Conservation (phyloP, 208 protist species). For the Trypanosoma lewisi region DNA sequence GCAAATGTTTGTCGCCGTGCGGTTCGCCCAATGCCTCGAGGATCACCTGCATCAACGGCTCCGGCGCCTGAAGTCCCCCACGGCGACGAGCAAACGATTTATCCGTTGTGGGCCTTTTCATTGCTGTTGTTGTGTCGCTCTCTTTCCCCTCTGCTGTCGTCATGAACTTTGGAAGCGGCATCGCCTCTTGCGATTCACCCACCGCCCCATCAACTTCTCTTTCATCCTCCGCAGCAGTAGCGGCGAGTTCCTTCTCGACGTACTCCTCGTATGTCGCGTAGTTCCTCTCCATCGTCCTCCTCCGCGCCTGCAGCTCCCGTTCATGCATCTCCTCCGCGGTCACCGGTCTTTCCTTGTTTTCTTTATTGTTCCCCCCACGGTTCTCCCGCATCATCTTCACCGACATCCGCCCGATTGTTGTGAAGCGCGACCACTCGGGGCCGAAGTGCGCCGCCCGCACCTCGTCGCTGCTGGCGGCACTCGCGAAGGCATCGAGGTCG, state of each 20-base stretch:
- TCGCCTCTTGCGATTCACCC: slow-evolving; percentile 28
- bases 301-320: slow-evolving; percentile 36
- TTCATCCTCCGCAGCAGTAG: slow-evolving; percentile 10
- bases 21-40: slow-evolving; percentile 33
- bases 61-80: not conserved
- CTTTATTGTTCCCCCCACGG: too few relatives aligned
- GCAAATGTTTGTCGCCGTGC: slow-evolving; percentile 46
- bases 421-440: slow-evolving; percentile 73
- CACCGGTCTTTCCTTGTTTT: too few relatives aligned
- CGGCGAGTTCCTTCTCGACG: slow-evolving; percentile 45
- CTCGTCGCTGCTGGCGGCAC: slow-evolving; percentile 59
- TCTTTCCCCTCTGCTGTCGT: slow-evolving; percentile 1
- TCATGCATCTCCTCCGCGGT: slow-evolving; percentile 51
- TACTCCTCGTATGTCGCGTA: slow-evolving; percentile 75
- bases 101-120: not conserved
- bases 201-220: slow-evolving; percentile 18
- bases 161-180: slow-evolving; percentile 64
- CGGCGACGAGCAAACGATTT: not conserved
- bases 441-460: slow-evolving; percentile 76
- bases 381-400: slow-evolving; percentile 60
- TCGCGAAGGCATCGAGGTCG: slow-evolving; percentile 58
- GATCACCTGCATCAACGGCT: slow-evolving; percentile 9
- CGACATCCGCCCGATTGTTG: slow-evolving; percentile 61
- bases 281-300: slow-evolving; percentile 51
- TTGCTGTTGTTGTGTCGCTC: not conserved